These are phyloP conservation scores for Ananas comosus DNA, from an alignment of 176 grass and related monocot genomes.

Conservation along the genomic window DNA sequence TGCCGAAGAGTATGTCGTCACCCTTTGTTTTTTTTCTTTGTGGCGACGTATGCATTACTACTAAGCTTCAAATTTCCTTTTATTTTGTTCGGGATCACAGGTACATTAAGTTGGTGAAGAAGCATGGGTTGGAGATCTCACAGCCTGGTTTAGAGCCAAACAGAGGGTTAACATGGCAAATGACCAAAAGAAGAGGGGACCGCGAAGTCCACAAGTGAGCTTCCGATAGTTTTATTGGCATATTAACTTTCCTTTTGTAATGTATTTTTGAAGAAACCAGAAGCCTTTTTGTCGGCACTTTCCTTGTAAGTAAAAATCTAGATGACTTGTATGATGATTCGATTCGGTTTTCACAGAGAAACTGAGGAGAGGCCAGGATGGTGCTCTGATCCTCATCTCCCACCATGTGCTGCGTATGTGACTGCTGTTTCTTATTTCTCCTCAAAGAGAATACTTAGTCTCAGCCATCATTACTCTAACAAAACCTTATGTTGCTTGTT, in stretches of 20 bases:
- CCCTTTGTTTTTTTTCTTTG: not conserved
- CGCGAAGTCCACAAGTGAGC: constrained; percentile 83
- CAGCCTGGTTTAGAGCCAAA: constrained; percentile 82
- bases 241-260: not conserved
- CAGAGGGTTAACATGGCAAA: constrained; percentile 78
- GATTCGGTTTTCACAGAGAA: constrained; percentile 31
- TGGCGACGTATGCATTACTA: too few species aligned
- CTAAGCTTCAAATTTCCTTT: too few species aligned
- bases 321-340: not conserved
- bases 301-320: not conserved
- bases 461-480: too few species aligned
- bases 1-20: constrained; percentile 58
- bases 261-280: not conserved
- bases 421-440: not conserved
- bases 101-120: constrained; percentile 85
- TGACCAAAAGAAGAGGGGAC: constrained; percentile 88
- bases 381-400: constrained; percentile 69
- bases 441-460: too few species aligned
- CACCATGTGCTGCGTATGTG: constrained; percentile 82
- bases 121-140: constrained; percentile 81
- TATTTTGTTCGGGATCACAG: constrained; percentile 16
- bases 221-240: constrained; percentile 6
- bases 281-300: not conserved
- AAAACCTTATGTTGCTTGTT: not conserved
- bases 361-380: constrained; percentile 78